A percentile compares a stretch with the other conserved stretches of the same genome.
Evolutionary conservation across 305 asterid genomes (phyloP).

Genomic region (Plantago lanceolata): DNA sequence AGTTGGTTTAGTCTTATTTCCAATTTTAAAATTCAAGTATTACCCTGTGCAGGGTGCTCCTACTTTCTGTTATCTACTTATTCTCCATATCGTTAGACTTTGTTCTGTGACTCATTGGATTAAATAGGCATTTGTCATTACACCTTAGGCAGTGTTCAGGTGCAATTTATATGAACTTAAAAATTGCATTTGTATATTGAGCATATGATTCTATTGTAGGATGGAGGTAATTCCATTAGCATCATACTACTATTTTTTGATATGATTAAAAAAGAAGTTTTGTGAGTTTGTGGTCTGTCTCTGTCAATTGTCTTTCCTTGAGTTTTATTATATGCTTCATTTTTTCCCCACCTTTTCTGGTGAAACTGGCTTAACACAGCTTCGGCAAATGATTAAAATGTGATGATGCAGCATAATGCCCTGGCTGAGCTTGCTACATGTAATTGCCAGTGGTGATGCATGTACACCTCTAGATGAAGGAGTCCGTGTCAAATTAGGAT

Average conservation of each 20-base stretch:
- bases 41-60: background rate
- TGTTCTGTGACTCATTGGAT: background rate
- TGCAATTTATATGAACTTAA: background rate
- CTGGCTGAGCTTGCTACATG: background rate
- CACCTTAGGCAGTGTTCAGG: background rate
- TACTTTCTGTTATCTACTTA: background rate
- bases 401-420: background rate
- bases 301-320: background rate
- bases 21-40: background rate
- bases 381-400: background rate
- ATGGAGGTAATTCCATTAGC: background rate
- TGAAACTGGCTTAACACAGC: background rate
- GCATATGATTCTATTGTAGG: background rate
- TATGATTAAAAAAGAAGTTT: conserved; percentile 2
- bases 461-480: background rate
- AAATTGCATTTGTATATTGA: background rate
- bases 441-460: background rate
- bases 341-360: background rate
- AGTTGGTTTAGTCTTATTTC: conserved; percentile 22
- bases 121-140: background rate
- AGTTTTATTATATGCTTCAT: conserved; percentile 6
- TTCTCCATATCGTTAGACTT: background rate
- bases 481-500: background rate
- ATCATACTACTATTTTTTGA: conserved; percentile 1
- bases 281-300: background rate